Evolutionary conservation across 306 rosid species (phyloP).

Genomic region (Sindora glabra): DNA sequence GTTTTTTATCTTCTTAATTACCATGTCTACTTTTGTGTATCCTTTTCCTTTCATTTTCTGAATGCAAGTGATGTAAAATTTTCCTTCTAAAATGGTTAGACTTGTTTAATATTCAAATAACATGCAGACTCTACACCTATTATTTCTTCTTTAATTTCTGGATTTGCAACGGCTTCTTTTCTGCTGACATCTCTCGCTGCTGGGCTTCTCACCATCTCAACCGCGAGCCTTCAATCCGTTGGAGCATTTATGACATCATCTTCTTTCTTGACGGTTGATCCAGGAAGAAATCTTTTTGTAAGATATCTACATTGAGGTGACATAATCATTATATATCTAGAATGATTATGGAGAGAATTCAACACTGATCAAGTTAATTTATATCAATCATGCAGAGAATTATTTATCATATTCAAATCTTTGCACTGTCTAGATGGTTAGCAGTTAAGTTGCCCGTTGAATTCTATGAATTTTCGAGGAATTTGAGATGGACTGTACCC

Average conservation of each 20-base stretch:
- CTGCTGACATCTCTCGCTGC: constrained; percentile 52
- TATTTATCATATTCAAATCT: constrained; percentile 75
- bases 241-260: constrained; percentile 41
- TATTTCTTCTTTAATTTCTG: constrained; percentile 47
- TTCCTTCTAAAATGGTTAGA: background rate
- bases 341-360: background rate
- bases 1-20: background rate
- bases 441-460: constrained; percentile 64
- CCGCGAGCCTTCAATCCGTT: constrained; percentile 69
- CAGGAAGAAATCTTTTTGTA: constrained; percentile 77
- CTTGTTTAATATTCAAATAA: constrained; percentile 5
- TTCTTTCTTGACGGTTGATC: constrained; percentile 51
- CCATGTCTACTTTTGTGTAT: background rate
- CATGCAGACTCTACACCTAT: constrained; percentile 62
- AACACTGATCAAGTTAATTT: constrained; percentile 6
- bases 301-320: too few species aligned
- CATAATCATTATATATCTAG: background rate
- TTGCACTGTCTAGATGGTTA: constrained; percentile 79
- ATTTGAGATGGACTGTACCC: constrained; percentile 78
- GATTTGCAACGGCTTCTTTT: constrained; percentile 57
- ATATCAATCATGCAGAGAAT: constrained; percentile 64
- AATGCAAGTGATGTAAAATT: background rate
- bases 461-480: constrained; percentile 62
- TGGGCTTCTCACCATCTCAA: constrained; percentile 70
- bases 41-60: background rate